Percentiles rank a stretch among this genome's conserved stretches.
These are phyloP conservation scores for Kondoa malvinella DNA, from an alignment of 768 basidiomycete genomes.

Conservation along the genomic window DNA sequence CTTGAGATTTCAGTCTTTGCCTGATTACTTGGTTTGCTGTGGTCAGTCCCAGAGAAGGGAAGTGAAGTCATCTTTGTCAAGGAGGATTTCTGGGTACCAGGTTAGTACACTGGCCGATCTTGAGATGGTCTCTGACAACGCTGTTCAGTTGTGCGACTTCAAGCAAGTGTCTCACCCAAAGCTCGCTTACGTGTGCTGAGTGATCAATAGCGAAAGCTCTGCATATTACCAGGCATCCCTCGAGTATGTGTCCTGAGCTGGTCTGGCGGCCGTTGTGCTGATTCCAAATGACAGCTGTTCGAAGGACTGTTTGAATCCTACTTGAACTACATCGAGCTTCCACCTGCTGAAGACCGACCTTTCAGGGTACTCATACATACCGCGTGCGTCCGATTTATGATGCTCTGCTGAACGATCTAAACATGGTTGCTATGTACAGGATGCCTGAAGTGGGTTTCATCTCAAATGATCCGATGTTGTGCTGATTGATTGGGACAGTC, in stretches of 20 bases:
- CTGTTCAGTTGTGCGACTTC: background rate
- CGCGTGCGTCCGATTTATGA: conserved; percentile 36
- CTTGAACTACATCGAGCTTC: conserved; percentile 58
- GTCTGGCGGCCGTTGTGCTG: conserved; percentile 10
- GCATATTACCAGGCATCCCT: conserved; percentile 83
- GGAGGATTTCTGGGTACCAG: conserved; percentile 62
- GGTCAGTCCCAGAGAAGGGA: conserved; percentile 42
- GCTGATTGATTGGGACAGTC: conserved; percentile 54
- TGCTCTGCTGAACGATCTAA: background rate
- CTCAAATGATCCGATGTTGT: conserved; percentile 3
- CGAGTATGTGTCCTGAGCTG: conserved; percentile 22
- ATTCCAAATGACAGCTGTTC: conserved; percentile 39
- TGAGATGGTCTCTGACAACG: background rate
- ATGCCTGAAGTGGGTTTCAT: conserved; percentile 1
- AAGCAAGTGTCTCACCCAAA: conserved; percentile 35
- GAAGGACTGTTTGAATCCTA: conserved; percentile 60
- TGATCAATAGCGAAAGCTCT: conserved; percentile 66
- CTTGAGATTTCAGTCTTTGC: background rate
- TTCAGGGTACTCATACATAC: conserved; percentile 71
- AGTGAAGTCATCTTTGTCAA: conserved; percentile 66
- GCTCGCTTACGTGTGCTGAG: conserved; percentile 52
- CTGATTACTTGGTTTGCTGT: background rate
- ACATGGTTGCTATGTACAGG: background rate
- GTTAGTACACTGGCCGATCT: background rate
- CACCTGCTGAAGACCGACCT: conserved; percentile 55